These are phyloP conservation scores for Coemansia sp. DNA, from an alignment of 192 early-diverging fungal genomes.

Conservation along the genomic window DNA sequence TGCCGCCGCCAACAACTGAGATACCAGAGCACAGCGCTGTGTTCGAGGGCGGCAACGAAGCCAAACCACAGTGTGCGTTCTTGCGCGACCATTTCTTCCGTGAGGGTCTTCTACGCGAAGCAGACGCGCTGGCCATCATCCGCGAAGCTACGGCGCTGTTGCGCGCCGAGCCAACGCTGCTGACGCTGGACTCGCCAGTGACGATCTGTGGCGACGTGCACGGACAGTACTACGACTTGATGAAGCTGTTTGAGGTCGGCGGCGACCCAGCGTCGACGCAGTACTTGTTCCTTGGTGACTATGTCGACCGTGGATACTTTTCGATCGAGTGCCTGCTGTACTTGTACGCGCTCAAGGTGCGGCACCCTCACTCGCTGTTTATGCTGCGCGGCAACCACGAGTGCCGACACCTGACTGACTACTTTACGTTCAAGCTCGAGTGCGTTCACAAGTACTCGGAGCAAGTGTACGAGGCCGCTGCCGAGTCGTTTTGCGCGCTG, in stretches of 20 bases:
- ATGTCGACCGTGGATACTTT: conserved; percentile 97
- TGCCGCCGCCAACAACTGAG: conserved; percentile 62
- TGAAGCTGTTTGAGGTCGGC: conserved; percentile 98
- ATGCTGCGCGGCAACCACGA: conserved; percentile 97
- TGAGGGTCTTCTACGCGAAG: conserved; percentile 90
- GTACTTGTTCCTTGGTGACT: conserved; percentile 96
- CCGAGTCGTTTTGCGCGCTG: conserved; percentile 86
- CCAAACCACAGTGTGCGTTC: conserved; percentile 81
- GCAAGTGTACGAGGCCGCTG: conserved; percentile 86
- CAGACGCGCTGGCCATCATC: conserved; percentile 90
- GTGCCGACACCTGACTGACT: conserved; percentile 96
- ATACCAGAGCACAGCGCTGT: conserved; percentile 64
- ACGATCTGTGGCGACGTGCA: conserved; percentile 98
- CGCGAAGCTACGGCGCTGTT: conserved; percentile 81
- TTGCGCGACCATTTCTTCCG: conserved; percentile 91
- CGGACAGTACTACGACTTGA: conserved; percentile 97
- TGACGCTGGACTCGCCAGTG: conserved; percentile 90
- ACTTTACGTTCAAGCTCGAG: conserved; percentile 98
- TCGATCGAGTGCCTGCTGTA: conserved; percentile 97
- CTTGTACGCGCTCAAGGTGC: conserved; percentile 89
- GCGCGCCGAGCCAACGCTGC: conserved; percentile 79
- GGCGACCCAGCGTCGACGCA: conserved; percentile 89
- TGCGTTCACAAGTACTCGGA: conserved; percentile 97
- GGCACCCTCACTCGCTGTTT: conserved; percentile 85
- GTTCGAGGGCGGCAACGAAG: conserved; percentile 68